Conservation (phyloP, 768 basidiomycete genomes). For the Lactifluus hygrophoroides region DNA sequence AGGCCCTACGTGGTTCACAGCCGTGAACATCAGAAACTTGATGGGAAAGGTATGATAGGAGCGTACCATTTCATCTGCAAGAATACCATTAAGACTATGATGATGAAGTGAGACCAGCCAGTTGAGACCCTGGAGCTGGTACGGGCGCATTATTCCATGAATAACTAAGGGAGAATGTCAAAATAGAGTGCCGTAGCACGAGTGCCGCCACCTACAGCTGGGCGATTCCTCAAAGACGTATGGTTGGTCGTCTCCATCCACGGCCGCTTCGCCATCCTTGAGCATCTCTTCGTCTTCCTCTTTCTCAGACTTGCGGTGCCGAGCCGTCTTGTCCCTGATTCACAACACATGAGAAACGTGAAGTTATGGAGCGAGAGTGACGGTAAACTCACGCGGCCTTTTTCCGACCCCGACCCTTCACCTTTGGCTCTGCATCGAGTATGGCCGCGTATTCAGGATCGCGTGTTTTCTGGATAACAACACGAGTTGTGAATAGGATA, state of each 20-base stretch:
- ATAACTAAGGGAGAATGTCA: slow-evolving; percentile 46
- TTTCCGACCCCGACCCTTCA: slow-evolving; percentile 78
- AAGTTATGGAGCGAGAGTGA: neutral
- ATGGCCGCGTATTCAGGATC: slow-evolving; percentile 91
- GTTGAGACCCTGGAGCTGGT: slow-evolving; percentile 92
- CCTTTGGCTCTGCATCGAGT: slow-evolving; percentile 79
- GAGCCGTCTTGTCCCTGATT: slow-evolving; percentile 60
- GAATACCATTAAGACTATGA: slow-evolving; percentile 93
- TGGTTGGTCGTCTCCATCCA: slow-evolving; percentile 80
- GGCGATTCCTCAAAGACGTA: slow-evolving; percentile 94
- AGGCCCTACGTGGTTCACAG: slow-evolving; percentile 52
- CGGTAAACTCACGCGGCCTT: slow-evolving; percentile 51
- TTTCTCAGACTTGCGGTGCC: slow-evolving; percentile 94
- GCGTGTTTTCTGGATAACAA: slow-evolving; percentile 47
- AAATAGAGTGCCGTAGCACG: neutral
- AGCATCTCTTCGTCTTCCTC: slow-evolving; percentile 96
- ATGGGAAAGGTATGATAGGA: neutral
- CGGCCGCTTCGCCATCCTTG: slow-evolving; percentile 74
- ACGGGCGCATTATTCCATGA: slow-evolving; percentile 82
- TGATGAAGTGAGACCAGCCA: slow-evolving; percentile 97
- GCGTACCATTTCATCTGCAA: slow-evolving; percentile 89
- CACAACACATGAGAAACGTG: neutral
- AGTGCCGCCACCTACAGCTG: slow-evolving; percentile 46
- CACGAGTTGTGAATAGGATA: neutral
- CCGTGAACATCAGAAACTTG: slow-evolving; percentile 9